Evolutionary conservation across 768 basidiomycete genomes (phyloP).

Genomic region (Steccherinum ochraceum): DNA sequence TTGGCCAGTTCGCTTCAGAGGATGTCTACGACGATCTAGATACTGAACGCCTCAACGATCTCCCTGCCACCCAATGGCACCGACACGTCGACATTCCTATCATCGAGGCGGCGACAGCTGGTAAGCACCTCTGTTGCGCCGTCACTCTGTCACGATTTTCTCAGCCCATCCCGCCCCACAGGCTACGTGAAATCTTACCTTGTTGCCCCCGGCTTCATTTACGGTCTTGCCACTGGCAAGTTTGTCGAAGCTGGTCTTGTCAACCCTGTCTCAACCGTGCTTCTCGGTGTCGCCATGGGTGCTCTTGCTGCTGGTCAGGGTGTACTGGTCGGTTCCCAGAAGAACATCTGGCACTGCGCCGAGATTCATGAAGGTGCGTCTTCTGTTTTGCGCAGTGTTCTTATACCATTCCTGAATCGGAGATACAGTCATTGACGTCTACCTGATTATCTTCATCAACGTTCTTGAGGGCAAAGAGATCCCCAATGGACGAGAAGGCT

Average conservation of each 20-base stretch:
- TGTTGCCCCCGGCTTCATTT: conserved; percentile 47
- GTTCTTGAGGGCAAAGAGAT: no score
- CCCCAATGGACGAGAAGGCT: conserved; percentile 26
- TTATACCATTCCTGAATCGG: background rate
- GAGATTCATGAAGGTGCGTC: conserved; percentile 42
- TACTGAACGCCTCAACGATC: conserved; percentile 36
- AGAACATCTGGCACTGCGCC: conserved; percentile 52
- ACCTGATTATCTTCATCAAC: conserved; percentile 30
- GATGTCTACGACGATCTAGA: conserved; percentile 47
- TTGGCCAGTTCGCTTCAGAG: conserved; percentile 32
- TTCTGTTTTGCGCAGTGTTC: background rate
- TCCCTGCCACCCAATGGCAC: conserved; percentile 41
- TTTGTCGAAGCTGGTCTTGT: conserved; percentile 43
- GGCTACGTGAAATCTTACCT: conserved; percentile 49
- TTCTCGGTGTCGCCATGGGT: background rate
- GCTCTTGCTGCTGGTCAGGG: conserved; percentile 38
- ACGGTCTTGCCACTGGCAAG: conserved; percentile 39
- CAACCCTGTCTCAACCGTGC: conserved; percentile 24
- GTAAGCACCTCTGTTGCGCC: no score
- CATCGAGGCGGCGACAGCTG: no score
- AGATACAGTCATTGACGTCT: conserved; percentile 32
- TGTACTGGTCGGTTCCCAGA: conserved; percentile 46
- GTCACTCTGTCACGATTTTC: no score
- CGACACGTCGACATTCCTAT: conserved; percentile 43
- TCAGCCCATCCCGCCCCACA: conserved; percentile 37